These are phyloP conservation scores for Pseudogymnoascus sp. DNA, from an alignment of 2,329 filamentous ascomycete genomes.

Conservation along the genomic window DNA sequence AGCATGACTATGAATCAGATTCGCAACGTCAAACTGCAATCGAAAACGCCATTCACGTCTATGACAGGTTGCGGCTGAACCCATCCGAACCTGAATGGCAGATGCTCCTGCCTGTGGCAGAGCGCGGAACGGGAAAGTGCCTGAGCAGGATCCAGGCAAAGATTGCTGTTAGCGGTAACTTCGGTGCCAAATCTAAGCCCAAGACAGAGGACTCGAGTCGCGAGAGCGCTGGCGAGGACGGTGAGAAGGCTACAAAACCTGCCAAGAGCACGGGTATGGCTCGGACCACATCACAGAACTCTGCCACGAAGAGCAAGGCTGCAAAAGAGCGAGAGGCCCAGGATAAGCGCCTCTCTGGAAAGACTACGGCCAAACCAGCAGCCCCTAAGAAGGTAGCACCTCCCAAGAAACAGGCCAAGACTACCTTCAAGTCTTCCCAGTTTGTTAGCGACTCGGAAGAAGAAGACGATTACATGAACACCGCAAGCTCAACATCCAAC, in stretches of 20 bases:
- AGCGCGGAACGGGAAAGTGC: constrained; percentile 51
- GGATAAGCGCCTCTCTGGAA: constrained; percentile 41
- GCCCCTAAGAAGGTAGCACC: constrained; percentile 25
- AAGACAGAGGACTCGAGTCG: constrained; percentile 37
- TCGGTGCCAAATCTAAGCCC: constrained; percentile 38
- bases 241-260: constrained; percentile 25
- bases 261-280: constrained; percentile 36
- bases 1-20: constrained; percentile 45
- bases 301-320: constrained; percentile 48
- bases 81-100: constrained; percentile 53
- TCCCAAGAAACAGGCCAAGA: constrained; percentile 28
- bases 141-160: constrained; percentile 53
- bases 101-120: constrained; percentile 46
- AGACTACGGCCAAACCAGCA: constrained; percentile 14
- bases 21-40: constrained; percentile 51
- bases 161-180: constrained; percentile 44
- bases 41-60: constrained; percentile 51
- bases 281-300: constrained; percentile 43
- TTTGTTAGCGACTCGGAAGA: constrained; percentile 27
- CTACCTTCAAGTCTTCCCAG: constrained; percentile 25
- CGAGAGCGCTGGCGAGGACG: constrained; percentile 37
- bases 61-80: constrained; percentile 50
- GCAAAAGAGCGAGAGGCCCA: constrained; percentile 43
- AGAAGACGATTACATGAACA: constrained; percentile 15
- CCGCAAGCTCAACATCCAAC: neutral